Percentiles rank a stretch among this genome's conserved stretches.
Conservation (phyloP, 108 stramenopile genomes). For the Seminavis robusta region DNA sequence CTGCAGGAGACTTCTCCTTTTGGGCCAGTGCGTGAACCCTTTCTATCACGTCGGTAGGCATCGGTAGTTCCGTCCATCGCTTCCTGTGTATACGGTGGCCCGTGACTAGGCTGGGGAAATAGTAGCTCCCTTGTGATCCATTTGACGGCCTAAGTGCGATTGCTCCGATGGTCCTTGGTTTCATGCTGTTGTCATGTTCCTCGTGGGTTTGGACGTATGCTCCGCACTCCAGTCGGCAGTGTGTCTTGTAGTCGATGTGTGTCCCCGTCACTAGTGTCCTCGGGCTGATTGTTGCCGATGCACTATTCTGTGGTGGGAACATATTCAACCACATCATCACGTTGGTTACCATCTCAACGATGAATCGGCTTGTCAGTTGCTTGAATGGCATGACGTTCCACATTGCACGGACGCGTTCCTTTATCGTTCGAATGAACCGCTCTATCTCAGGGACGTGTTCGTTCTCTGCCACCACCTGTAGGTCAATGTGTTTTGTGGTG, state of each 20-base stretch:
- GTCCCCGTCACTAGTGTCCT: conserved; percentile 3
- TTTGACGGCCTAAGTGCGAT: conserved; percentile 2
- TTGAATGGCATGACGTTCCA: conserved; percentile 23
- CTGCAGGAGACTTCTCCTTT: not conserved
- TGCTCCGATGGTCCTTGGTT: conserved; percentile 3
- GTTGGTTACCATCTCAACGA: conserved; percentile 10
- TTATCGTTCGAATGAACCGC: conserved; percentile 21
- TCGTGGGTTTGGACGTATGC: conserved; percentile 18
- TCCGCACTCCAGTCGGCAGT: conserved; percentile 15
- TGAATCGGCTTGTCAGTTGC: conserved; percentile 11
- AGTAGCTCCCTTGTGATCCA: conserved; percentile 5
- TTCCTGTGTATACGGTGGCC: conserved; percentile 10
- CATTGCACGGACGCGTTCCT: conserved; percentile 21
- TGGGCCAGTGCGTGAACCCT: conserved; percentile 6
- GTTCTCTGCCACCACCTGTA: conserved; percentile 13
- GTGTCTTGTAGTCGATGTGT: conserved; percentile 10
- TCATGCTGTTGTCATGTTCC: conserved; percentile 19
- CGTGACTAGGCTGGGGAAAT: conserved; percentile 3
- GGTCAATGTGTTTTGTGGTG: not conserved
- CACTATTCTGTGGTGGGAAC: conserved; percentile 16
- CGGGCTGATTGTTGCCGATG: conserved; percentile 23
- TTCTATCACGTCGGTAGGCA: conserved; percentile 28
- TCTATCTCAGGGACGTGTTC: conserved; percentile 31
- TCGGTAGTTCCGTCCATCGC: conserved; percentile 10
- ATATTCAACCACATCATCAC: conserved; percentile 20